These are phyloP conservation scores for Vigna mungo DNA, from an alignment of 306 rosid species.

Conservation along the genomic window DNA sequence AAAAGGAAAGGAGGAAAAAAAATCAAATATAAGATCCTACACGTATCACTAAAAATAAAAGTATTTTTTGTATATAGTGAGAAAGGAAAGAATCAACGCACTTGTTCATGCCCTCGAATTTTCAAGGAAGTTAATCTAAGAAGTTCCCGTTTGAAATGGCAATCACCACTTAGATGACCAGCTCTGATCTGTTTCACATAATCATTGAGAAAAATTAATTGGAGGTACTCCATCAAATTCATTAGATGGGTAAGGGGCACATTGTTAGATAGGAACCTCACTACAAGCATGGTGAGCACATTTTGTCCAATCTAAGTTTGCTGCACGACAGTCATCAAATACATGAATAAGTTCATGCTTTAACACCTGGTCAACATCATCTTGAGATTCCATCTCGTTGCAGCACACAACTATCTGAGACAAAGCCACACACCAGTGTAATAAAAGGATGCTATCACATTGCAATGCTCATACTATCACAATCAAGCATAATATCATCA, in stretches of 20 bases:
- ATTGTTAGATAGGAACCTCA: conserved; percentile 58
- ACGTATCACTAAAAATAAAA: conserved; percentile 15
- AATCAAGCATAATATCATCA: neutral
- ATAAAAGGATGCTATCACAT: conserved; percentile 5
- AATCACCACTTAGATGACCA: conserved; percentile 91
- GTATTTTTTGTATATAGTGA: neutral
- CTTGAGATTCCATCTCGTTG: conserved; percentile 67
- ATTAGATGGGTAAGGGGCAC: neutral
- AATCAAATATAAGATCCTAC: neutral
- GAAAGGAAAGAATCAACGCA: conserved; percentile 44
- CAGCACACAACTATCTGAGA: conserved; percentile 75
- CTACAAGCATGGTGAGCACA: conserved; percentile 98
- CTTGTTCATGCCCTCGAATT: conserved; percentile 85
- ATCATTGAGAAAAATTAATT: conserved; percentile 15
- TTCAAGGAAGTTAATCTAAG: conserved; percentile 62
- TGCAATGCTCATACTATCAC: conserved; percentile 1
- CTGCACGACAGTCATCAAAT: conserved; percentile 83
- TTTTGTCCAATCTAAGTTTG: conserved; percentile 78
- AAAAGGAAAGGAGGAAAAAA: neutral
- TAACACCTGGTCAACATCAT: conserved; percentile 80
- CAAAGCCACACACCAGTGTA: conserved; percentile 42
- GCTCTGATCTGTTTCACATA: conserved; percentile 79
- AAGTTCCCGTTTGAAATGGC: conserved; percentile 88
- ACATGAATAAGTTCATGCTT: conserved; percentile 92
- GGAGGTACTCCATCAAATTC: conserved; percentile 10